These are phyloP conservation scores for Cladosporium sp. DNA, from an alignment of 2,329 filamentous ascomycete species.

Conservation along the genomic window DNA sequence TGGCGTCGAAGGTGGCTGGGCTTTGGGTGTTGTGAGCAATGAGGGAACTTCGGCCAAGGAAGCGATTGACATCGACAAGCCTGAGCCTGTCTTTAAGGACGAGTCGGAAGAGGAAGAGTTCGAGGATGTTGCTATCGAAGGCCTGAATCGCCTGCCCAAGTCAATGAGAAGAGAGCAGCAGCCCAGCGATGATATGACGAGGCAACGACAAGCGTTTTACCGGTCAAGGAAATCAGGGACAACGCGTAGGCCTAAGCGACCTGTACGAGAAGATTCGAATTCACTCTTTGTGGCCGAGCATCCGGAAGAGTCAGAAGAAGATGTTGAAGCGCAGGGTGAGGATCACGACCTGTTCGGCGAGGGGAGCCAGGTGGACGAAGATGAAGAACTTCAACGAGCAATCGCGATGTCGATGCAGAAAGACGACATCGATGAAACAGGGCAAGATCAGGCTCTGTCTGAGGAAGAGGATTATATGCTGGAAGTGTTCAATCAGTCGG, in stretches of 20 bases:
- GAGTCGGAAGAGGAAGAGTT: constrained; percentile 67
- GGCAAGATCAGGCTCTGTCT: neutral
- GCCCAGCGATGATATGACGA: constrained; percentile 43
- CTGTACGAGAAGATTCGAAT: constrained; percentile 45
- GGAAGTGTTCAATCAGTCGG: constrained; percentile 48
- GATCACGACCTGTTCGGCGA: constrained; percentile 61
- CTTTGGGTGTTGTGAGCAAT: constrained; percentile 87
- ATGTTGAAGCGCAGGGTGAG: constrained; percentile 33
- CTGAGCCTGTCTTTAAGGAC: constrained; percentile 52
- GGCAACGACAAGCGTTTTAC: constrained; percentile 50
- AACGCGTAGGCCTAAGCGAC: constrained; percentile 25
- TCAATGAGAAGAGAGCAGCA: constrained; percentile 42
- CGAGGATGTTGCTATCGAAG: constrained; percentile 90
- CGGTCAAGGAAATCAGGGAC: constrained; percentile 39
- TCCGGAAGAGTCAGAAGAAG: constrained; percentile 26
- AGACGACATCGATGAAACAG: constrained; percentile 50
- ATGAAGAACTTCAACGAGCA: constrained; percentile 75
- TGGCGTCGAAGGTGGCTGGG: constrained; percentile 92
- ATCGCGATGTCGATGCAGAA: constrained; percentile 79
- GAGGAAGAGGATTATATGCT: constrained; percentile 43
- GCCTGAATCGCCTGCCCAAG: constrained; percentile 79
- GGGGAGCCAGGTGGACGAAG: constrained; percentile 57
- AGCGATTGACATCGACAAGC: constrained; percentile 84
- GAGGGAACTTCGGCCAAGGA: constrained; percentile 77
- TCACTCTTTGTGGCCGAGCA: constrained; percentile 57